A percentile compares a stretch with the other conserved stretches of the same genome.
Evolutionary conservation across 2,329 filamentous ascomycete species (phyloP).

Genomic region (Clarireedia sp.): DNA sequence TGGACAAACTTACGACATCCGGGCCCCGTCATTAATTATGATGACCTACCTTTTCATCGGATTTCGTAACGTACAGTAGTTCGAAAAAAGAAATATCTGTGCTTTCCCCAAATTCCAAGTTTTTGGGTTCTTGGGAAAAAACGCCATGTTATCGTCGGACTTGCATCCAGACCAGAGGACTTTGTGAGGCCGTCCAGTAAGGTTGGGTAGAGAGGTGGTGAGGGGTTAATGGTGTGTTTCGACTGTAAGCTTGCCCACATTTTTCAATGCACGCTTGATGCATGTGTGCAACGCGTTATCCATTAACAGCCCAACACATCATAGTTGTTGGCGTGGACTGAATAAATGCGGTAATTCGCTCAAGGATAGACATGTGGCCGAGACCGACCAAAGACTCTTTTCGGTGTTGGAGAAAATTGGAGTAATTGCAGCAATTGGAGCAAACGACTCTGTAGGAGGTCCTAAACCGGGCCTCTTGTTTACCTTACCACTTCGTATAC

Average conservation of each 20-base stretch:
- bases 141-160: background rate
- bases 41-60: background rate
- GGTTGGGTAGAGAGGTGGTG: background rate
- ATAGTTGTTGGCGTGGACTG: constrained; percentile 9
- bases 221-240: constrained; percentile 5
- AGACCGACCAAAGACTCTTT: constrained; percentile 4
- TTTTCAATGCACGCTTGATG: constrained; percentile 8
- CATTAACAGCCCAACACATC: constrained; percentile 13
- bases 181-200: constrained; percentile 4
- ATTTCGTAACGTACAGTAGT: background rate
- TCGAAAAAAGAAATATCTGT: background rate
- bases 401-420: background rate
- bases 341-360: constrained; percentile 1
- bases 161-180: background rate
- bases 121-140: background rate
- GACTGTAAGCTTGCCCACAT: constrained; percentile 8
- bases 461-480: constrained; percentile 4
- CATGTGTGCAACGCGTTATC: constrained; percentile 10
- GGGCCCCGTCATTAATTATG: background rate
- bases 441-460: background rate
- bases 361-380: constrained; percentile 6
- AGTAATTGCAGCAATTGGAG: too few species aligned
- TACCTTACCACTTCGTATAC: background rate
- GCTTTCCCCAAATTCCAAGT: constrained; percentile 7
- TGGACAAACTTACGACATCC: constrained; percentile 8